Conservation (phyloP, 306 rosid species). For the Lagenaria siceraria region DNA sequence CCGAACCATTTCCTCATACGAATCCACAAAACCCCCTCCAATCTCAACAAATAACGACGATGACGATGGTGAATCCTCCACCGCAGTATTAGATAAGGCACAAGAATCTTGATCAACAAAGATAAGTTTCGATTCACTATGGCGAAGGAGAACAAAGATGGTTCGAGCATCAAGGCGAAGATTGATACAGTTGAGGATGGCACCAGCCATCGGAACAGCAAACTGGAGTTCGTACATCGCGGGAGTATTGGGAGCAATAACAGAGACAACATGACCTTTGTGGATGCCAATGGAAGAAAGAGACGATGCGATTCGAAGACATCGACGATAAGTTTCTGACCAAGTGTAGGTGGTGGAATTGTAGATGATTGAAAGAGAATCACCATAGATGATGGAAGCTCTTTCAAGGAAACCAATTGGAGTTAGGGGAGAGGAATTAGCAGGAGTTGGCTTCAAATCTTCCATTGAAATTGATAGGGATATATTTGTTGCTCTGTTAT, state of each 20-base stretch:
- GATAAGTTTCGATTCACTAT: conserved; percentile 50
- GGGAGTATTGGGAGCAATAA: conserved; percentile 46
- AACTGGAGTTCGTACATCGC: conserved; percentile 71
- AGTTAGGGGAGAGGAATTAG: conserved; percentile 40
- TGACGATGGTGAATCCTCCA: not conserved
- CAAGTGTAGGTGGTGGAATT: conserved; percentile 30
- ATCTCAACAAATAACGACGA: not conserved
- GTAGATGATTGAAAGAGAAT: conserved; percentile 31
- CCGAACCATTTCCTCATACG: conserved; percentile 25
- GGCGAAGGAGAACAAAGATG: conserved; percentile 42
- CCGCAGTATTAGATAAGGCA: conserved; percentile 9
- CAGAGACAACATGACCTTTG: conserved; percentile 39
- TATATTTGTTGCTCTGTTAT: no score
- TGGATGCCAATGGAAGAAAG: conserved; percentile 21
- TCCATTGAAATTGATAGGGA: not conserved
- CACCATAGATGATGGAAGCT: conserved; percentile 31
- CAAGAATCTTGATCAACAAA: conserved; percentile 30
- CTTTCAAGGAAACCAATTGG: conserved; percentile 43
- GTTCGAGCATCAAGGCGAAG: conserved; percentile 45
- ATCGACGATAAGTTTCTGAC: conserved; percentile 50
- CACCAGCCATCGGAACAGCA: conserved; percentile 64
- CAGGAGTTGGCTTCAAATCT: conserved; percentile 10
- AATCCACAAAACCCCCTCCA: conserved; percentile 1
- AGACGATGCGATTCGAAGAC: conserved; percentile 55
- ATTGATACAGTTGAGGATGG: conserved; percentile 48